Conservation (phyloP, 116 monocot genomes). For the Phalaenopsis hybrid region DNA sequence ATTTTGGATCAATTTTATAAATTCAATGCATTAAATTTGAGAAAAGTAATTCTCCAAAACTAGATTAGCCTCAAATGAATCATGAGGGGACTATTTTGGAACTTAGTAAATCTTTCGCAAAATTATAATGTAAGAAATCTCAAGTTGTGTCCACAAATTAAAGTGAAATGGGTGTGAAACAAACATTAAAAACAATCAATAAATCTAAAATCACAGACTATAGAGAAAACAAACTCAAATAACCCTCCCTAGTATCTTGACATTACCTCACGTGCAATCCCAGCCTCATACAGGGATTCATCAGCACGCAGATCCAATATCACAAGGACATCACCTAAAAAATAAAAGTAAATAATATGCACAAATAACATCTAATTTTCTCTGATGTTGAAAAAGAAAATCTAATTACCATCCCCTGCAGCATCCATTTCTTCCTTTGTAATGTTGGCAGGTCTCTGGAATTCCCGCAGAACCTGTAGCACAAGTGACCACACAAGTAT, state of each 20-base stretch:
- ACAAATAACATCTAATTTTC: background rate
- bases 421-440: slow-evolving; percentile 83
- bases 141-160: too few species aligned
- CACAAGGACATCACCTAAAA: slow-evolving; percentile 92
- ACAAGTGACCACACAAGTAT: background rate
- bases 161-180: too few species aligned
- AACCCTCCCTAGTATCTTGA: background rate
- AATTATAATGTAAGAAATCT: too few species aligned
- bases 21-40: too few species aligned
- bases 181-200: too few species aligned
- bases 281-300: slow-evolving; percentile 85
- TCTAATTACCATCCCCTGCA: slow-evolving; percentile 73
- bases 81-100: too few species aligned
- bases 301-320: slow-evolving; percentile 83
- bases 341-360: background rate
- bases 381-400: background rate
- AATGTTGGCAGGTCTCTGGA: slow-evolving; percentile 62
- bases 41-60: too few species aligned
- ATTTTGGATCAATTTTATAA: too few species aligned
- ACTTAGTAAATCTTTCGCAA: too few species aligned
- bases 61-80: too few species aligned
- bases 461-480: slow-evolving; percentile 63
- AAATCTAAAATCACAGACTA: background rate
- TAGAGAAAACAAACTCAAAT: background rate
- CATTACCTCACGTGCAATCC: slow-evolving; percentile 93